These are phyloP conservation scores for Schizosaccharomyces lindneri DNA, from an alignment of 805 yeast species.

Conservation along the genomic window DNA sequence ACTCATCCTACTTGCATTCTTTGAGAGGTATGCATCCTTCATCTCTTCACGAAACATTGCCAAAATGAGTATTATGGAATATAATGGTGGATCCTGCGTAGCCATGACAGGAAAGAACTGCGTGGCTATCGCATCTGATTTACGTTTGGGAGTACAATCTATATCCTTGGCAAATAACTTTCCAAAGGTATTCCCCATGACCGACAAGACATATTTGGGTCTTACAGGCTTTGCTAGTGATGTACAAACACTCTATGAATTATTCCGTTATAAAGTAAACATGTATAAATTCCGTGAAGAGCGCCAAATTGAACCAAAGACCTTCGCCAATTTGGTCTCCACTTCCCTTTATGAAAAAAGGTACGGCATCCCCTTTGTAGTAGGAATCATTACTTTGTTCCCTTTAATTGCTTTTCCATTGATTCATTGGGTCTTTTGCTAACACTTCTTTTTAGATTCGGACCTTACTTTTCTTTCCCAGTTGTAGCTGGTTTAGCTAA, in stretches of 20 bases:
- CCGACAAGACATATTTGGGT: conserved; percentile 57
- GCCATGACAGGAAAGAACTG: conserved; percentile 98
- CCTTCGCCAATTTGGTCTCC: conserved; percentile 78
- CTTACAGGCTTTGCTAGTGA: conserved; percentile 90
- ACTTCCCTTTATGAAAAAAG: conserved; percentile 74
- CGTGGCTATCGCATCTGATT: conserved; percentile 89
- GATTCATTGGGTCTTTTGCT: not conserved
- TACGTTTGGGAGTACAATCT: conserved; percentile 82
- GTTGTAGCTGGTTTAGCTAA: conserved; percentile 83
- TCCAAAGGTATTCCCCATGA: conserved; percentile 72
- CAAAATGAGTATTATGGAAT: conserved; percentile 3
- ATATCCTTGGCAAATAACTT: conserved; percentile 78
- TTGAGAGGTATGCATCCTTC: too few relatives aligned
- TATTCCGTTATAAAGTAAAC: conserved; percentile 63
- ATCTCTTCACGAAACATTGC: too few relatives aligned
- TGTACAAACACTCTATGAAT: conserved; percentile 58
- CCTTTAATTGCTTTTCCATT: not conserved
- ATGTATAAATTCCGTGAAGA: conserved; percentile 79
- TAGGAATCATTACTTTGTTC: not conserved
- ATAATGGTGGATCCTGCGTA: conserved; percentile 70
- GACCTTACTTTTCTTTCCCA: conserved; percentile 93
- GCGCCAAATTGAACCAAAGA: conserved; percentile 73
- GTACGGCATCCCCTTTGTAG: conserved; percentile 15
- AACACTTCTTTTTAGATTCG: conserved; percentile 16
- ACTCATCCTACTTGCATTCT: too few relatives aligned